Percentiles rank a stretch among this genome's conserved stretches.
Evolutionary conservation across 108 stramenopile species (phyloP).

Genomic region (Skeletonema marinoi): DNA sequence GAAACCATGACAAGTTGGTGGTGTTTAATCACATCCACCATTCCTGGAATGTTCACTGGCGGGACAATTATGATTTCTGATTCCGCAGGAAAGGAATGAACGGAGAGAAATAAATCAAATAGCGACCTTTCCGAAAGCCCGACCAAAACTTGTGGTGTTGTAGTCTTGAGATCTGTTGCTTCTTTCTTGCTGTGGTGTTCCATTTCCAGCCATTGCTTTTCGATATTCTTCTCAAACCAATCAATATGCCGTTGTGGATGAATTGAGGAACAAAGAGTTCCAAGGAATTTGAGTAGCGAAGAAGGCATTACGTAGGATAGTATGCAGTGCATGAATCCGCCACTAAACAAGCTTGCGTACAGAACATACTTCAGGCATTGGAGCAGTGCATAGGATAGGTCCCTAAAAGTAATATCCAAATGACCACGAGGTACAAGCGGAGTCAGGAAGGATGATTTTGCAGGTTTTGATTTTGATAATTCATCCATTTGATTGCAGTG

Average conservation of each 20-base stretch:
- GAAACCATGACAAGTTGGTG: constrained; percentile 67
- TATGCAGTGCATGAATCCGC: constrained; percentile 15
- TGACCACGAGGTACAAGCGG: constrained; percentile 76
- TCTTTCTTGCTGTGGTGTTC: neutral
- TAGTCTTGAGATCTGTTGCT: neutral
- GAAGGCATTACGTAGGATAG: constrained; percentile 14
- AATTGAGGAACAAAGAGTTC: neutral
- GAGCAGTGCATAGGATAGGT: constrained; percentile 53
- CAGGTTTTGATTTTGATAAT: neutral
- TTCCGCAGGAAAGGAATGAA: constrained; percentile 52
- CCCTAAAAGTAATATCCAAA: constrained; percentile 62
- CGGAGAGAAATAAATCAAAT: constrained; percentile 71
- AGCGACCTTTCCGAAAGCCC: constrained; percentile 79
- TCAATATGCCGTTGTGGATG: constrained; percentile 19
- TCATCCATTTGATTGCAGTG: neutral
- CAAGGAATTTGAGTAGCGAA: constrained; percentile 2
- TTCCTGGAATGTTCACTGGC: constrained; percentile 77
- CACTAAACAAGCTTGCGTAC: constrained; percentile 6
- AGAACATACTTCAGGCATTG: constrained; percentile 41
- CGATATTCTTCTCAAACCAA: constrained; percentile 28
- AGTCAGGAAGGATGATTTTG: constrained; percentile 5
- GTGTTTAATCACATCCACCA: constrained; percentile 66
- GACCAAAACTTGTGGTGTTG: constrained; percentile 45
- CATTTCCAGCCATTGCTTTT: constrained; percentile 19
- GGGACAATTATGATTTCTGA: constrained; percentile 78